A percentile compares a stretch with the other conserved stretches of the same genome.
phyloP scores from a whole-genome alignment of 2,329 filamentous ascomycete genomes.

The Penicillium sp. region DNA sequence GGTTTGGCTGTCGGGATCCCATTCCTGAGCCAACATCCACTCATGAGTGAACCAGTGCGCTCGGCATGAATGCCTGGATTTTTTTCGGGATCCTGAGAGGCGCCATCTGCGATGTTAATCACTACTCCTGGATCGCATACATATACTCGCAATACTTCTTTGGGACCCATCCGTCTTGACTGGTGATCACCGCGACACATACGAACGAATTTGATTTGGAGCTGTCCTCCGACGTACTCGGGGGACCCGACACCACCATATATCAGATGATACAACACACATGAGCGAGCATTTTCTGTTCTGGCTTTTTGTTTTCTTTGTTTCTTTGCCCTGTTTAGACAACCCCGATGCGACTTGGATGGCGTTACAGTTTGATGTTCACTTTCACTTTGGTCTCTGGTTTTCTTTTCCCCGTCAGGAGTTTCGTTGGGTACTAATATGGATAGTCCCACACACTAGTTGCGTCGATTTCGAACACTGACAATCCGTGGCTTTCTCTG shows the following conservation, averaged over 20 bases:
- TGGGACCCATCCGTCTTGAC: slow-evolving; percentile 4
- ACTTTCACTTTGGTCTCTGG: neutral
- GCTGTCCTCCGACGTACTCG: neutral
- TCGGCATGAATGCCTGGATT: neutral
- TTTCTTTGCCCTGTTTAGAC: neutral
- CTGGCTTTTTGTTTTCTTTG: neutral
- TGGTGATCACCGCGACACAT: neutral
- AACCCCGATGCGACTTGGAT: slow-evolving; percentile 5
- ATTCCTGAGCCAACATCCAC: slow-evolving; percentile 7
- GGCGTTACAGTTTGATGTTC: slow-evolving; percentile 8
- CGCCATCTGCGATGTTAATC: neutral
- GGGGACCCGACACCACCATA: neutral
- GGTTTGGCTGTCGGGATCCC: slow-evolving; percentile 24
- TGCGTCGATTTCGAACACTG: neutral
- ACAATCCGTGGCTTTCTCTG: neutral
- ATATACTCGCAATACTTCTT: slow-evolving; percentile 11
- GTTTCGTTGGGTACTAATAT: neutral
- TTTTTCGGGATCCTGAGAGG: neutral
- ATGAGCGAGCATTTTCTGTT: slow-evolving; percentile 12
- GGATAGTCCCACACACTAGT: neutral
- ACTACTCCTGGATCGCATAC: neutral
- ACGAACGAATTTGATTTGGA: neutral
- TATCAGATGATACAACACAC: slow-evolving; percentile 10
- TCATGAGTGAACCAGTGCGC: neutral
- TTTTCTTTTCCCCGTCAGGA: neutral